Percentiles rank a stretch among this genome's conserved stretches.
Conservation (phyloP, 2,329 filamentous ascomycete genomes). For the Aspergillus clavatus region DNA sequence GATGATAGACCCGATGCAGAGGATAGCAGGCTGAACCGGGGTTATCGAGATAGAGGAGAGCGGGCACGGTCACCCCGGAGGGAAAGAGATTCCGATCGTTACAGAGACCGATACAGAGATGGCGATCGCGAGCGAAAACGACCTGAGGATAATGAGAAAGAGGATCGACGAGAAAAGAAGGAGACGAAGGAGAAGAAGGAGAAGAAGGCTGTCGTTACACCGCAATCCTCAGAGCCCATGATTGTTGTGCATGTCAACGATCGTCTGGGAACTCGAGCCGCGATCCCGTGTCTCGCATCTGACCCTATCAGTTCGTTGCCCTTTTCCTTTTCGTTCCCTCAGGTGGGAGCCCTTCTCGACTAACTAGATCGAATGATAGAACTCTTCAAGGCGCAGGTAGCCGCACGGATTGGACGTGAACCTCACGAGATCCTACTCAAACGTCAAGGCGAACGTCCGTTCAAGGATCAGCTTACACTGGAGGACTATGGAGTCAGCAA, state of each 20-base stretch:
- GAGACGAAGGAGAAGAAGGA: constrained; percentile 43
- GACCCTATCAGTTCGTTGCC: constrained; percentile 63
- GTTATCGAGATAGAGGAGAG: constrained; percentile 42
- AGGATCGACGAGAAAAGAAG: constrained; percentile 33
- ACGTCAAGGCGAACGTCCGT: constrained; percentile 85
- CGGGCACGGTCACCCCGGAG: constrained; percentile 34
- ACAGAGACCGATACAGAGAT: constrained; percentile 17
- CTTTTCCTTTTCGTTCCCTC: not conserved
- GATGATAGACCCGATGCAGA: constrained; percentile 40
- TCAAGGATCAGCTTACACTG: constrained; percentile 83
- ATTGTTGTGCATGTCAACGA: constrained; percentile 94
- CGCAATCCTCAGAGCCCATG: constrained; percentile 65
- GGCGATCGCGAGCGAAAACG: constrained; percentile 22
- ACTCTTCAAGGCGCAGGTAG: constrained; percentile 87
- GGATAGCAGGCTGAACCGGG: constrained; percentile 49
- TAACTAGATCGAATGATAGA: constrained; percentile 32
- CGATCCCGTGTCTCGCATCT: constrained; percentile 80
- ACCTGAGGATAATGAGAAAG: constrained; percentile 19
- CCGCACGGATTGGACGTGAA: constrained; percentile 79
- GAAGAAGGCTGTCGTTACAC: constrained; percentile 32
- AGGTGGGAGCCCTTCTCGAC: not conserved
- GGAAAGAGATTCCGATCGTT: constrained; percentile 32
- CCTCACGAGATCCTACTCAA: constrained; percentile 89
- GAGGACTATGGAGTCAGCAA: constrained; percentile 94
- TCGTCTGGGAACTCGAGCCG: constrained; percentile 89